Conservation (phyloP, 352 stramenopile species). For the Phytophthora sp. region DNA sequence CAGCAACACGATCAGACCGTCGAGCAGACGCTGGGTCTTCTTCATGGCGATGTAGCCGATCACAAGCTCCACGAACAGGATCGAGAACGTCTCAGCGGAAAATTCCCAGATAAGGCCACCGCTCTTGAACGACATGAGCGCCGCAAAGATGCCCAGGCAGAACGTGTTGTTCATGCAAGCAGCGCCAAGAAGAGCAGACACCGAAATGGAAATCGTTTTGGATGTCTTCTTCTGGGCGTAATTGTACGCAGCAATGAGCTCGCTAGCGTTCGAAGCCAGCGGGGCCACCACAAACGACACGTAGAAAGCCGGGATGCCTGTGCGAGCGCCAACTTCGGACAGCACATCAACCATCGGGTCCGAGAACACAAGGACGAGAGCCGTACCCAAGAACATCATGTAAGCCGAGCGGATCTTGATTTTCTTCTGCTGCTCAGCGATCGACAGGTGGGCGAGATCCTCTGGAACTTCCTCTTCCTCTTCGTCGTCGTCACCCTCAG, state of each 20-base stretch:
- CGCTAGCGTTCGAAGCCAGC: conserved; percentile 98
- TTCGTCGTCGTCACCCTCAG: conserved; percentile 86
- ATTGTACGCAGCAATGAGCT: conserved; percentile 97
- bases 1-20: conserved; percentile 82
- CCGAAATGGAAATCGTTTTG: conserved; percentile 97
- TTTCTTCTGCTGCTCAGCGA: conserved; percentile 95
- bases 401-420: conserved; percentile 95
- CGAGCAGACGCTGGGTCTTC: conserved; percentile 88
- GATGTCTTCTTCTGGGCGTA: conserved; percentile 98
- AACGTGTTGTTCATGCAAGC: conserved; percentile 99
- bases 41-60: conserved; percentile 87
- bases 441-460: conserved; percentile 92
- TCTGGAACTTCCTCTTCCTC: conserved; percentile 95
- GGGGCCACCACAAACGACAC: conserved; percentile 97
- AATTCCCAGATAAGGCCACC: conserved; percentile 96
- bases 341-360: conserved; percentile 99
- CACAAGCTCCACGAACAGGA: conserved; percentile 95
- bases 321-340: conserved; percentile 91
- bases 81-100: conserved; percentile 96
- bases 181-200: conserved; percentile 93
- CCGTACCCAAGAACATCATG: conserved; percentile 95
- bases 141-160: conserved; percentile 97
- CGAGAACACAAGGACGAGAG: conserved; percentile 95
- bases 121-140: conserved; percentile 95
- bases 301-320: conserved; percentile 96